Base-by-base conservation (phyloP, 352 stramenopile species). In the Phytophthora vignae region DNA sequence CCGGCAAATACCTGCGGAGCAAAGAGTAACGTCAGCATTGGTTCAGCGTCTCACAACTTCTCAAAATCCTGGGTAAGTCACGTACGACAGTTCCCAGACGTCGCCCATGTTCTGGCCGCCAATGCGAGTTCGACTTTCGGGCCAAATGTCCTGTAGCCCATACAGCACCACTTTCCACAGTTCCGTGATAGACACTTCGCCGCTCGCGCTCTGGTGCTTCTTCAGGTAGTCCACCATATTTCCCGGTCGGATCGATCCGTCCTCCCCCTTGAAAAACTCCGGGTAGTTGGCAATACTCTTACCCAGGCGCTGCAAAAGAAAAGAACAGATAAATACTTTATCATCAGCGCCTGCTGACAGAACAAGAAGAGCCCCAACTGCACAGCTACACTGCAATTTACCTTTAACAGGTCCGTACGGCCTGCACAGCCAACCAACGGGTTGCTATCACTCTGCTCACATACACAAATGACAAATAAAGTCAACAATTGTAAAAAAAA, bases 111-210 rank as follows among this genome's bases (percentile, higher is more conserved):
- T 93, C 31, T 85, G 74, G 6, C 82, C 86, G 9, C 70, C 84
- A 63, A 97, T 82, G 3, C 74, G 73, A n/a, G 84, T 92, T 58
- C 90, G 77, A n/a, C 83, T 90, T 9, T 79, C 76, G 3, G 90
- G 90, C 90, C 90, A 97, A 80, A 97, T 95, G 44, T 92, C 80
- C 59, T 97, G 81, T 19, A 96, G 77, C 11, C 90, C 90, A 50
- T 95, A 87, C 22, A 96, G 79, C 9, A 97, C 84, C 4, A 85
- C 85, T 55, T 91, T 86, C 88, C 88, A 97, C 6, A 97, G 66
- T 25, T 83, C 79, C 21, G 73, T 83, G 68, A 94, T 83, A 10
- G 85, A 90, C 29, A 94, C 76, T 62, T 95, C 83, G 8, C 81
- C 71, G 40, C 77, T 79, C 3, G 70, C 62, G 55, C 74, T 84